Conservation (phyloP, 495 filamentous ascomycete species). For the Tuber microsphaerosporum region DNA sequence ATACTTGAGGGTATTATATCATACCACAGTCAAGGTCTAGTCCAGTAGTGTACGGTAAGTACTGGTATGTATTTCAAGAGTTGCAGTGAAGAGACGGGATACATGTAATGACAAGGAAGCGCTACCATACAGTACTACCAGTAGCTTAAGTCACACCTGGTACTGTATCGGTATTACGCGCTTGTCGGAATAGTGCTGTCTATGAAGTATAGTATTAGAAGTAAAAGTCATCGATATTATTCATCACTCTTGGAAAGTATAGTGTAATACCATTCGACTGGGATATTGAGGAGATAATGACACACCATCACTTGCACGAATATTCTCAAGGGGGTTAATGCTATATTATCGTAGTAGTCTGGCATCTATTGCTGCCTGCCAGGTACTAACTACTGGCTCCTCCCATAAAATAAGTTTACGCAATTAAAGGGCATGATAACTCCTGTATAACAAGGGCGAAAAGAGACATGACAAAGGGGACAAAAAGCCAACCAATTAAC, state of each 20-base stretch:
- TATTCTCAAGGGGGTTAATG: neutral
- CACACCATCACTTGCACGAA: neutral
- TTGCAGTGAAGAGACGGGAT: too few species aligned
- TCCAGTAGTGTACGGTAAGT: too few species aligned
- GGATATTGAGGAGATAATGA: neutral
- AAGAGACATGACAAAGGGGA: neutral
- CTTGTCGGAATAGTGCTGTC: too few species aligned
- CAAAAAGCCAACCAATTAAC: neutral
- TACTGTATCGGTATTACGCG: too few species aligned
- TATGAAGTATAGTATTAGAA: too few species aligned
- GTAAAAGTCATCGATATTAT: neutral
- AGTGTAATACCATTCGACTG: neutral
- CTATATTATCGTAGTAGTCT: neutral
- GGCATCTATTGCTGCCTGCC: neutral
- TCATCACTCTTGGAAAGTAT: neutral
- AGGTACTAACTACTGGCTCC: neutral
- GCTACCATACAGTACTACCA: too few species aligned
- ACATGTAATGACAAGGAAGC: too few species aligned
- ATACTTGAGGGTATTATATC: too few species aligned
- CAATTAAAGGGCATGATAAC: neutral
- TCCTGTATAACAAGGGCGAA: neutral
- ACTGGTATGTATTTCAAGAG: too few species aligned
- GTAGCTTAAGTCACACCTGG: too few species aligned
- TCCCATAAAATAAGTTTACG: neutral
- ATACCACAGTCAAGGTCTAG: too few species aligned